Evolutionary conservation across 768 basidiomycete species (phyloP).

Genomic region (Suillus subluteus): DNA sequence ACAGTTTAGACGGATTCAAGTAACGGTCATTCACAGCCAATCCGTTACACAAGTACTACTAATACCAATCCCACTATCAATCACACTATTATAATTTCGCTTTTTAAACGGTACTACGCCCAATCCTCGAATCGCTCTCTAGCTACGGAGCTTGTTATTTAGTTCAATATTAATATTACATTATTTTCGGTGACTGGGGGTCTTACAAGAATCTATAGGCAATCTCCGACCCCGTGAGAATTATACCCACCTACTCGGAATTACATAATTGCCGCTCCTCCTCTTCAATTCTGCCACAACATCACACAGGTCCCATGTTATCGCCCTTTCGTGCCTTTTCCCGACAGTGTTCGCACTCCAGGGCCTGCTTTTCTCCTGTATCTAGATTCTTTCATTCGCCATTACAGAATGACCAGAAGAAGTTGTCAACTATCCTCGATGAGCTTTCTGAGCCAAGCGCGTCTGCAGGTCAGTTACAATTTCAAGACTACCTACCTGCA

Average conservation of each 20-base stretch:
- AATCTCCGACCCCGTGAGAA: constrained; percentile 14
- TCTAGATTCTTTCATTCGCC: constrained; percentile 9
- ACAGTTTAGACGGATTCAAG: constrained; percentile 3
- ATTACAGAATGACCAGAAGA: constrained; percentile 27
- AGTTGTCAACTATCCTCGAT: constrained; percentile 27
- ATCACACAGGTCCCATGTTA: constrained; percentile 12
- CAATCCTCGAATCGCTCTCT: neutral
- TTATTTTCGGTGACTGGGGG: constrained; percentile 13
- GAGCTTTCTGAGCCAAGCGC: constrained; percentile 18
- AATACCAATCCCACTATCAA: neutral
- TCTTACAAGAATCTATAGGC: constrained; percentile 11
- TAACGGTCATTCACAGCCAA: constrained; percentile 8
- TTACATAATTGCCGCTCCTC: neutral
- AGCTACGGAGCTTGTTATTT: constrained; percentile 11
- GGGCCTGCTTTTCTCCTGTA: constrained; percentile 4
- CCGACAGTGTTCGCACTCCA: constrained; percentile 10
- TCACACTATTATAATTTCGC: constrained; percentile 5
- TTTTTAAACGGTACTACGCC: constrained; percentile 13
- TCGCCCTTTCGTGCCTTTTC: constrained; percentile 20
- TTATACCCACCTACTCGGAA: neutral
- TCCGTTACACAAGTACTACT: neutral
- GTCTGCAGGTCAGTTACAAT: constrained; percentile 11
- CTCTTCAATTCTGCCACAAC: neutral
- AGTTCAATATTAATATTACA: neutral
- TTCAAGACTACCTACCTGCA: neutral